Evolutionary conservation across 768 basidiomycete species (phyloP), one percentile per base, ranked within the genome.

Genomic region (Auriscalpium vulgare): DNA sequence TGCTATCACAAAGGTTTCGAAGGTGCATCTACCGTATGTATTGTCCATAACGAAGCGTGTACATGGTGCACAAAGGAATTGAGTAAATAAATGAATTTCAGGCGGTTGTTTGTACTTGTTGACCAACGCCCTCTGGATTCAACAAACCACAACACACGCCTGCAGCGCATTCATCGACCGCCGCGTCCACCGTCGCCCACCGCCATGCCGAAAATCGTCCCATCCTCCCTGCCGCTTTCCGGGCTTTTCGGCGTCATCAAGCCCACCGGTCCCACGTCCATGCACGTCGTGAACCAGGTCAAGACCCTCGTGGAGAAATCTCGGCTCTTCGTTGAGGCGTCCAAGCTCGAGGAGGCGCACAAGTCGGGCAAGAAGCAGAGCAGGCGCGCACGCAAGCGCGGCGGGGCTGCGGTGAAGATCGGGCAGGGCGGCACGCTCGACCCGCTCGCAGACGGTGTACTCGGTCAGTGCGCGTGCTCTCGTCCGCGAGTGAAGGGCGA

Each of bases 381-480:
- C 54, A 74, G 74, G 50, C 69, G 71, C 57, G 37, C 13, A 8
- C 17, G 50, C n/a, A 75, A 67, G 46, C 64, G 64, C 51, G 67
- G 64, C 51, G 67, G 66, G 14, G 77, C 81, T 19, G 65, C 70
- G 2, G 74, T 94, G 53, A 95, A 95, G 71, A 82, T 95, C 50
- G 94, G 93, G 1, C 91, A 94, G 69, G 93, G 93, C 34, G 94
- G 97, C 4, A 99, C 97, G 4, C 75, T 99, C 50, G 97, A 99
- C 74, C 97, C 97, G 14, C 77, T 98, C 37, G 97, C 97, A 6
- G 92, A 97, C 69, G 95, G 95, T 46, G 92, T 97, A 14, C 74
- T 97, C 60, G 91, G 94, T 94, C 67, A 62, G 77, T 62, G 56
- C 29, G 29, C 29, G 29, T 29, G 49, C 16, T 50, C 35, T 37